Evolutionary conservation across 2,329 filamentous ascomycete genomes (phyloP), one percentile per base, ranked within the genome.

Genomic region (Aspergillus sclerotialis): DNA sequence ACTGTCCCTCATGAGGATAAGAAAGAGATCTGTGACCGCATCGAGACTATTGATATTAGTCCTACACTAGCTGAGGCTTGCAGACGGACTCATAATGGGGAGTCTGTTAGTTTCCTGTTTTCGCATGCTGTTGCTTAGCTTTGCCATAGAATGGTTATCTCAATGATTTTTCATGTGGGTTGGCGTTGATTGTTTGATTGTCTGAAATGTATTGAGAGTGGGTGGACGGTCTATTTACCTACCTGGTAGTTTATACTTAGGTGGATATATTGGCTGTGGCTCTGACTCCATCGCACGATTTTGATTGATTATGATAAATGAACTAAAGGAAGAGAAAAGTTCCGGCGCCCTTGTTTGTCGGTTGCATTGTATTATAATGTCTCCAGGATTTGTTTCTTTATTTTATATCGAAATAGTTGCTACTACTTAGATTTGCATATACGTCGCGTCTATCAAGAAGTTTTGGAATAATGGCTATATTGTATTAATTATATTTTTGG

Each of bases 11-110:
- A 87, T 46, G 77, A 80, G 44, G 84, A 87, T 58, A 90, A 93
- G 72, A 81, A 83, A 58, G 78, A 82, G 54, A 65, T 73, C 27
- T 93, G 89, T 64, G 73, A 79, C 38, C 82, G 84, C 63, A 76
- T 95, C 44, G 81, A 88, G 63, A 89, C 89, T 37, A 94, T 95
- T 58, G 89, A 95, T 63, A 86, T 95, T 50, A 87, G 83, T 52
- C 83, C 85, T 27, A 94, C 88, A 23, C 51, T 70, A 40, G 67
- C 65, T 4, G 67, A 71, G 52, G 68, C 67, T 17, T 68, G 67
- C 43, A 53, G 68, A 40, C 56, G 68, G 41, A 71, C 68, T 13
- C 68, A 71, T 44, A 71, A 71, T 45, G 68, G 68, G 38, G 68
- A 71, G 52, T 69, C 65, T 21, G 68, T 71, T 24, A 69, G 65